Conservation (phyloP, 371 early-diverging fungal genomes). For the Apophysomyces trapeziformis region DNA sequence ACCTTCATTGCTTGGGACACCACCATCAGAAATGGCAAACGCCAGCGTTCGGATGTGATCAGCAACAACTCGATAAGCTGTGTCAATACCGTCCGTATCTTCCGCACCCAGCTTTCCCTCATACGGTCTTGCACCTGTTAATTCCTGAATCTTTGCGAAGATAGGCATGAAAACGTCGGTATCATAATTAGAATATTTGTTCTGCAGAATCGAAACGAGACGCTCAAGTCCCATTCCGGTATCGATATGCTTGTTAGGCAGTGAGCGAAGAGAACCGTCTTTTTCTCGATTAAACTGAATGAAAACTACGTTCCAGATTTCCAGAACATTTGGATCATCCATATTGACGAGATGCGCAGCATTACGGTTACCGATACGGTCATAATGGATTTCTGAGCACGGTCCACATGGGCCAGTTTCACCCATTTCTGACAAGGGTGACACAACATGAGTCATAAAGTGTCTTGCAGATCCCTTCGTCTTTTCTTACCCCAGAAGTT, state of each 20-base stretch:
- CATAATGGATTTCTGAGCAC: slow-evolving; percentile 99
- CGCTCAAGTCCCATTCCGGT: slow-evolving; percentile 99
- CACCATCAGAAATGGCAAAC: slow-evolving; percentile 97
- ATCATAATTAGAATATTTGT: slow-evolving; percentile 98
- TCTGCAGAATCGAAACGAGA: slow-evolving; percentile 95
- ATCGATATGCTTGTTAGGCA: slow-evolving; percentile 99
- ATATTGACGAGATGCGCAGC: slow-evolving; percentile 95
- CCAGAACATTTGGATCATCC: slow-evolving; percentile 99
- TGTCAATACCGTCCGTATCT: slow-evolving; percentile 94
- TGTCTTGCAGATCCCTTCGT: background rate
- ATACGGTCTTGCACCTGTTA: slow-evolving; percentile 88
- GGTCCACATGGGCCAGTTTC: slow-evolving; percentile 99
- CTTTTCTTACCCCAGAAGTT: slow-evolving; percentile 97
- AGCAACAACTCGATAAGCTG: slow-evolving; percentile 99
- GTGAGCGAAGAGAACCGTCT: slow-evolving; percentile 86
- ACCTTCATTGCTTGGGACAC: slow-evolving; percentile 97
- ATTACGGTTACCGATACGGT: slow-evolving; percentile 97
- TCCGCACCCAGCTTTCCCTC: slow-evolving; percentile 88
- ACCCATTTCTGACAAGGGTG: slow-evolving; percentile 88
- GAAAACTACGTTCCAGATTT: slow-evolving; percentile 99
- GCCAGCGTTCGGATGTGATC: slow-evolving; percentile 99
- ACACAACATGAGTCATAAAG: background rate
- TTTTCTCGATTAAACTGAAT: slow-evolving; percentile 99
- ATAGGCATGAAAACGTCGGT: slow-evolving; percentile 94
- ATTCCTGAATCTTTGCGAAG: slow-evolving; percentile 83